These are phyloP conservation scores for Cyberlindnera euphorbiiphila DNA, from an alignment of 805 yeast species.

Conservation along the genomic window DNA sequence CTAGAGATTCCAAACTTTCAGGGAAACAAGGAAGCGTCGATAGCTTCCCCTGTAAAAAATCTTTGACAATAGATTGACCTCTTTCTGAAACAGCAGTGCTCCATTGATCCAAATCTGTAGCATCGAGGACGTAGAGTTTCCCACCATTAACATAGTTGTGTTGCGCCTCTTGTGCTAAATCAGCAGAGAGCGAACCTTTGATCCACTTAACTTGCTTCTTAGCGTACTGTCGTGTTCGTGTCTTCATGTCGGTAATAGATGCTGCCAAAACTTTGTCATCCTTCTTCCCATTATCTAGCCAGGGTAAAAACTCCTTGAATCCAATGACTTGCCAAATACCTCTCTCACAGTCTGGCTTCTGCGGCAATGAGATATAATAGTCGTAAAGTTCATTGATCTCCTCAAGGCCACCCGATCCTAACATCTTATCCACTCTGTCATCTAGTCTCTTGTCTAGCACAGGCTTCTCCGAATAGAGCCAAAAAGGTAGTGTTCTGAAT, in stretches of 20 bases:
- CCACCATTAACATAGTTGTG: slow-evolving; percentile 55
- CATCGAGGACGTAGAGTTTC: slow-evolving; percentile 64
- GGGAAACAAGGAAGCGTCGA: slow-evolving; percentile 35
- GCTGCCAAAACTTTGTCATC: slow-evolving; percentile 30
- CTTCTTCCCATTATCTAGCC: slow-evolving; percentile 36
- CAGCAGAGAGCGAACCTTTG: slow-evolving; percentile 60
- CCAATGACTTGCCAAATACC: slow-evolving; percentile 97
- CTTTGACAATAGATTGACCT: slow-evolving; percentile 48
- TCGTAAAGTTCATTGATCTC: slow-evolving; percentile 64
- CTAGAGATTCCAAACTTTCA: slow-evolving; percentile 28
- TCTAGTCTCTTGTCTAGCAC: slow-evolving; percentile 64
- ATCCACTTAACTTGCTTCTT: slow-evolving; percentile 91
- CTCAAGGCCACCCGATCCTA: slow-evolving; percentile 58
- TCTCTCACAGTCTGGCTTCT: slow-evolving; percentile 50
- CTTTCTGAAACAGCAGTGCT: slow-evolving; percentile 45
- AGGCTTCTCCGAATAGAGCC: slow-evolving; percentile 72
- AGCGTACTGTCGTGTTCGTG: slow-evolving; percentile 82
- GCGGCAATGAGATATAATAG: slow-evolving; percentile 34
- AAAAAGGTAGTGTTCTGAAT: slow-evolving; percentile 64
- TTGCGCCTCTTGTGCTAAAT: slow-evolving; percentile 44
- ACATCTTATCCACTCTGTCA: slow-evolving; percentile 78
- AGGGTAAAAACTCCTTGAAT: slow-evolving; percentile 82
- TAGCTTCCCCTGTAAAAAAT: slow-evolving; percentile 31
- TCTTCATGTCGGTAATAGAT: slow-evolving; percentile 74
- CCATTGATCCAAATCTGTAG: slow-evolving; percentile 71